Evolutionary conservation across 805 yeast genomes (phyloP), one percentile per base, ranked within the genome.

Genomic region (Candida glaebosa): DNA sequence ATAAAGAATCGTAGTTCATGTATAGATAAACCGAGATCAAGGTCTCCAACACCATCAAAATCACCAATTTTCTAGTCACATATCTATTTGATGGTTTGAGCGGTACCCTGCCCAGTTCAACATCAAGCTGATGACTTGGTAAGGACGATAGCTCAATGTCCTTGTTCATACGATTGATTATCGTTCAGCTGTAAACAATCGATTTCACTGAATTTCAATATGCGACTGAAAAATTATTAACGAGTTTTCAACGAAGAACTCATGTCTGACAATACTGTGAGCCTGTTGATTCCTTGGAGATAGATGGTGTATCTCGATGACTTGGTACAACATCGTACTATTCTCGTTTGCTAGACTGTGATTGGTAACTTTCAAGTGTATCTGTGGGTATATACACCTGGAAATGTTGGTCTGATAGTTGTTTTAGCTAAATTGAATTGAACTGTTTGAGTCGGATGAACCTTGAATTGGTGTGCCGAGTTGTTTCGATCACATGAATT

Each of bases 1-100:
- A 40, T 8, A 67, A 38, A 10, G 31, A 30, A 10, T 52, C 62
- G 45, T 68, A 69, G 30, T 63, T 53, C 43, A 40, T 50, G 46
- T 67, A 65, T 15, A 67, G 46, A 17, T 48, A 35, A 18, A 54
- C n/a, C 5, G 67, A 56, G 5, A 60, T 39, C 9, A 53, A 20
- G 5, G 54, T 30, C 42, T 69, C 73, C 17, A 55, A 37, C 3
- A 60, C 10, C n/a, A 68, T 42, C 34, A 50, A 50, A 3, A 56
- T 14, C 3, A 54, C 34, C 15, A 63, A 52, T 47, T 52, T 48
- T 26, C 47, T 16, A 6, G 8, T 16, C 25, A 39, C 20, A 18
- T 32, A 18, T 33, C 19, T 24, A n/a, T 15, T 18, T 16, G 31
- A 30, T 15, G 41, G 40, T 20, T 20, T 32, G n/a, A 44, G 40